Conservation (phyloP, 192 early-diverging fungal genomes). For the Linnemannia zychae region DNA sequence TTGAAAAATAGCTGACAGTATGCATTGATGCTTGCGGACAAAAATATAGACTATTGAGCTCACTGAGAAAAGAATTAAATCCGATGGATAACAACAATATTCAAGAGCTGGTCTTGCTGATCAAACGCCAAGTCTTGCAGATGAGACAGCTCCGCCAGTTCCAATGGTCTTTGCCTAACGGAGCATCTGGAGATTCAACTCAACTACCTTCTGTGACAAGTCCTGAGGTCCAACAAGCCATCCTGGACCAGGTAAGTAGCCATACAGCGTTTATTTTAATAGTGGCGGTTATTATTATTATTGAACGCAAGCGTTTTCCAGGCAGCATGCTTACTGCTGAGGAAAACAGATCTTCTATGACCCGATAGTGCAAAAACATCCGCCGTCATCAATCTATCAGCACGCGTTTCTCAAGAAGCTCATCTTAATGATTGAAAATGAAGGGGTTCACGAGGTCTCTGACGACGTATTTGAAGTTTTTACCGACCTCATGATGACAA, state of each 20-base stretch:
- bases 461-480: slow-evolving; percentile 41
- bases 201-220: slow-evolving; percentile 13
- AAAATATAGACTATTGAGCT: background rate
- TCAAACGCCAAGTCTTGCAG: slow-evolving; percentile 48
- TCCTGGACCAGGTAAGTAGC: slow-evolving; percentile 29
- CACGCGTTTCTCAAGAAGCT: slow-evolving; percentile 45
- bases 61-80: background rate
- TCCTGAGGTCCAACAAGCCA: slow-evolving; percentile 40
- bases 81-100: slow-evolving; percentile 1
- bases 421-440: slow-evolving; percentile 40
- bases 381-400: slow-evolving; percentile 41
- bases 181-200: background rate
- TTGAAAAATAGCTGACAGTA: background rate
- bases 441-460: slow-evolving; percentile 31
- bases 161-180: slow-evolving; percentile 28
- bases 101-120: slow-evolving; percentile 28
- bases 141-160: slow-evolving; percentile 48
- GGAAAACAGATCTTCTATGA: slow-evolving; percentile 39
- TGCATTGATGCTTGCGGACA: background rate
- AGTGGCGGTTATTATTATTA: too few relatives aligned
- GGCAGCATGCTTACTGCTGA: background rate
- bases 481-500: slow-evolving; percentile 39
- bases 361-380: slow-evolving; percentile 32
- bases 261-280: background rate
- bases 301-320: background rate